Evolutionary conservation across 2,329 filamentous ascomycete genomes (phyloP).

Genomic region (Microdochium paspali): DNA sequence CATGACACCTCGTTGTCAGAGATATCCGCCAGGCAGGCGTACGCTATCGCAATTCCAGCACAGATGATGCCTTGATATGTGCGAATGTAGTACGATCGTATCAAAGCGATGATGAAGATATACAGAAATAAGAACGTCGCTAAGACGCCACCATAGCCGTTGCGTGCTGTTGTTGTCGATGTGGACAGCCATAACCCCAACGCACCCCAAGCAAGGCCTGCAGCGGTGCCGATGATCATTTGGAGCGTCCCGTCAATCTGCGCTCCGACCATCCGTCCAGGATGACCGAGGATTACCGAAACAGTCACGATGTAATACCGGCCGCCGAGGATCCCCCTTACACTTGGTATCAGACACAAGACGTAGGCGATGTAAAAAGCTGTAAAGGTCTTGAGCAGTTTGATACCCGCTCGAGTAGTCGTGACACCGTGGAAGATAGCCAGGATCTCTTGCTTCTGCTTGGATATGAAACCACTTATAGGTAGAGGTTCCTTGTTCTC

Average conservation of each 20-base stretch:
- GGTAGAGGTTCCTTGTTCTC: slow-evolving; percentile 37
- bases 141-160: slow-evolving; percentile 45
- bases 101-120: slow-evolving; percentile 38
- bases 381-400: slow-evolving; percentile 41
- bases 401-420: slow-evolving; percentile 40
- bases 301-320: slow-evolving; percentile 47
- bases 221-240: slow-evolving; percentile 42
- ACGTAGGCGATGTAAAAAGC: slow-evolving; percentile 48
- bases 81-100: slow-evolving; percentile 45
- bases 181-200: slow-evolving; percentile 44
- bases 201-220: slow-evolving; percentile 45
- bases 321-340: slow-evolving; percentile 39
- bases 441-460: slow-evolving; percentile 34
- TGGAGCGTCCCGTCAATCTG: slow-evolving; percentile 46
- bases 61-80: slow-evolving; percentile 45
- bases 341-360: slow-evolving; percentile 40
- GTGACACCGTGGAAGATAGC: slow-evolving; percentile 28
- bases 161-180: slow-evolving; percentile 31
- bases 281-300: slow-evolving; percentile 48
- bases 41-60: slow-evolving; percentile 45
- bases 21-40: slow-evolving; percentile 41
- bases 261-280: slow-evolving; percentile 43
- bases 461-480: slow-evolving; percentile 32
- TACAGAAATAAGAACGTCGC: slow-evolving; percentile 44
- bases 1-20: slow-evolving; percentile 31